These are phyloP conservation scores for Hygrocybe coccinea DNA, from an alignment of 768 basidiomycete species.

Conservation along the genomic window DNA sequence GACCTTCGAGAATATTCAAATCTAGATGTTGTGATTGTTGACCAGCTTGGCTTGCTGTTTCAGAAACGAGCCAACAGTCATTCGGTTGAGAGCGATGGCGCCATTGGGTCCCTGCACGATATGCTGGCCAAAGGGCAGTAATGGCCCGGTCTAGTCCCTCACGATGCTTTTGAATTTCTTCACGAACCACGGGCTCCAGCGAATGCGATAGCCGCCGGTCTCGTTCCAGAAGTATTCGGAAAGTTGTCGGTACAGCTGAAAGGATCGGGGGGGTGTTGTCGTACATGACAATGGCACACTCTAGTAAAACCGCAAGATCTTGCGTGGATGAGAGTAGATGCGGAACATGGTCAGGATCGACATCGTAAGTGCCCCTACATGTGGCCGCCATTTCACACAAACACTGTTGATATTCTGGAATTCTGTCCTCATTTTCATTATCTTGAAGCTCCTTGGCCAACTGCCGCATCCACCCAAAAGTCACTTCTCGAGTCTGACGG, in stretches of 20 bases:
- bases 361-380: slow-evolving; percentile 39
- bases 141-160: slow-evolving; percentile 13
- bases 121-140: slow-evolving; percentile 15
- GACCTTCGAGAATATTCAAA: slow-evolving; percentile 38
- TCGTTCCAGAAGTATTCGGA: slow-evolving; percentile 21
- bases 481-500: slow-evolving; percentile 26
- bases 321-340: slow-evolving; percentile 16
- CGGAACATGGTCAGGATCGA: slow-evolving; percentile 9
- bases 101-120: slow-evolving; percentile 21
- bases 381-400: slow-evolving; percentile 35
- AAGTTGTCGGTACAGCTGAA: neutral
- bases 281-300: slow-evolving; percentile 23
- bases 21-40: slow-evolving; percentile 28
- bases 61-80: slow-evolving; percentile 27
- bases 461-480: slow-evolving; percentile 36
- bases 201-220: slow-evolving; percentile 26
- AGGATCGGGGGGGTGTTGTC: slow-evolving; percentile 18
- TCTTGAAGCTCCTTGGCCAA: slow-evolving; percentile 22
- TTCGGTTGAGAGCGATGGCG: slow-evolving; percentile 11
- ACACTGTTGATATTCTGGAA: slow-evolving; percentile 18
- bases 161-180: neutral
- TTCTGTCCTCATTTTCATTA: slow-evolving; percentile 10
- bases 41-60: slow-evolving; percentile 12
- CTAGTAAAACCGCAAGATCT: slow-evolving; percentile 23
- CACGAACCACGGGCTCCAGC: slow-evolving; percentile 15